A percentile compares a stretch with the other conserved stretches of the same genome.
Conservation (phyloP, 2,329 filamentous ascomycete genomes). For the Diaporthe citrichinensis region DNA sequence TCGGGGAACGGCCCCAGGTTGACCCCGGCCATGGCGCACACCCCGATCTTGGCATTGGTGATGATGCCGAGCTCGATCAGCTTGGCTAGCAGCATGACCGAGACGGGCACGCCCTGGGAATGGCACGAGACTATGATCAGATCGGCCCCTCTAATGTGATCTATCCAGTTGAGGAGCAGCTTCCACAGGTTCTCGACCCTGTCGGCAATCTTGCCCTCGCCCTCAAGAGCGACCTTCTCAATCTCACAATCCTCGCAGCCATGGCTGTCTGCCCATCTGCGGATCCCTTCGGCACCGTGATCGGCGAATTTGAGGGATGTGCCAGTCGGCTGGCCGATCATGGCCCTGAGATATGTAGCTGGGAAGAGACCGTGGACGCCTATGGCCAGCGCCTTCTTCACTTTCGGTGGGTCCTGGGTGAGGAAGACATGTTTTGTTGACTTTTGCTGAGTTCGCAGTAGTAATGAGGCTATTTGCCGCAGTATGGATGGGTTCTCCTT, state of each 20-base stretch:
- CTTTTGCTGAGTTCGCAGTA: conserved; percentile 69
- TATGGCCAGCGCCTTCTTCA: conserved; percentile 91
- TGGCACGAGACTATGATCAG: conserved; percentile 94
- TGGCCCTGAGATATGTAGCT: conserved; percentile 85
- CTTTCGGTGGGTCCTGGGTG: conserved; percentile 75
- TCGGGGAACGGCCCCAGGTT: conserved; percentile 94
- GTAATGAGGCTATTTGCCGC: conserved; percentile 73
- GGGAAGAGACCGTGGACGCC: conserved; percentile 96
- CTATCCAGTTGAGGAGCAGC: conserved; percentile 93
- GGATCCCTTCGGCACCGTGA: conserved; percentile 86
- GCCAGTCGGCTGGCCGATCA: conserved; percentile 94
- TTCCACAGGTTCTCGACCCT: conserved; percentile 95
- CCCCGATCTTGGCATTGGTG: conserved; percentile 80
- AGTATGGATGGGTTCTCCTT: conserved; percentile 78
- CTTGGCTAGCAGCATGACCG: conserved; percentile 92
- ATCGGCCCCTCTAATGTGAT: conserved; percentile 88
- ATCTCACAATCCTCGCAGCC: conserved; percentile 84
- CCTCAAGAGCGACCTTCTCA: conserved; percentile 94
- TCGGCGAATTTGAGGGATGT: conserved; percentile 95
- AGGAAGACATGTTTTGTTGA: conserved; percentile 80
- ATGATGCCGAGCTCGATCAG: conserved; percentile 92
- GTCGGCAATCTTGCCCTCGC: conserved; percentile 92
- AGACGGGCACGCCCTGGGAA: conserved; percentile 94
- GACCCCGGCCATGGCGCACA: conserved; percentile 91
- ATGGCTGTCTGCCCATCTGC: conserved; percentile 82